A percentile compares a stretch with the other conserved stretches of the same genome.
These are phyloP conservation scores for Ophiorrhiza pumila DNA, from an alignment of 257 asterid genomes.

Conservation along the genomic window DNA sequence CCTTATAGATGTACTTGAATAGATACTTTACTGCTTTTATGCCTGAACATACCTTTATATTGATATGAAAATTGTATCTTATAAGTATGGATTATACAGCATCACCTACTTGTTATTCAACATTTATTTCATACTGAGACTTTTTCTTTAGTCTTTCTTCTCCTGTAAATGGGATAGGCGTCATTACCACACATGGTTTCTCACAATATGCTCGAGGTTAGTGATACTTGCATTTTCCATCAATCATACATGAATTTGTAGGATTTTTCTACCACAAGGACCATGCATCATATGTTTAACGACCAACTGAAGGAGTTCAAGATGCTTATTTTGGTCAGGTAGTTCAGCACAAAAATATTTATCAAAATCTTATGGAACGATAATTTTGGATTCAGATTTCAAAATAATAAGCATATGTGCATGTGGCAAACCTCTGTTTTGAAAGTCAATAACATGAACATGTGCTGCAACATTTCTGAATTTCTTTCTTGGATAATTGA, in stretches of 20 bases:
- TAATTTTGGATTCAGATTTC: background rate
- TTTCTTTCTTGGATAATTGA: too few species aligned
- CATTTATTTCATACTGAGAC: too few species aligned
- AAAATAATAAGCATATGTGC: too few species aligned
- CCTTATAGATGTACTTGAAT: background rate
- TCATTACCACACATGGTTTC: background rate
- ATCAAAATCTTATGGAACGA: background rate
- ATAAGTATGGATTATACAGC: too few species aligned
- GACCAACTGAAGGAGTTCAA: background rate
- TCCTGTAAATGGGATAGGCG: background rate
- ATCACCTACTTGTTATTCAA: too few species aligned
- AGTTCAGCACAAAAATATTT: background rate
- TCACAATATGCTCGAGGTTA: background rate
- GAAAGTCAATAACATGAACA: too few species aligned
- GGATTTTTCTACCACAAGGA: background rate
- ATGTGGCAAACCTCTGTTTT: too few species aligned
- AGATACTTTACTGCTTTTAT: background rate
- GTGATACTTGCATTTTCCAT: background rate
- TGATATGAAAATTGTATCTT: too few species aligned
- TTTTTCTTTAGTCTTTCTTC: too few species aligned
- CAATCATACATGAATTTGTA: background rate
- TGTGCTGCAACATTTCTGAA: too few species aligned
- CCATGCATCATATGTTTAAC: slow-evolving; percentile 4
- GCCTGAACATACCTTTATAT: background rate
- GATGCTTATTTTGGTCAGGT: background rate